Conservation (phyloP, 1,139 yeast genomes). For the Yamadazyma triangularis region DNA sequence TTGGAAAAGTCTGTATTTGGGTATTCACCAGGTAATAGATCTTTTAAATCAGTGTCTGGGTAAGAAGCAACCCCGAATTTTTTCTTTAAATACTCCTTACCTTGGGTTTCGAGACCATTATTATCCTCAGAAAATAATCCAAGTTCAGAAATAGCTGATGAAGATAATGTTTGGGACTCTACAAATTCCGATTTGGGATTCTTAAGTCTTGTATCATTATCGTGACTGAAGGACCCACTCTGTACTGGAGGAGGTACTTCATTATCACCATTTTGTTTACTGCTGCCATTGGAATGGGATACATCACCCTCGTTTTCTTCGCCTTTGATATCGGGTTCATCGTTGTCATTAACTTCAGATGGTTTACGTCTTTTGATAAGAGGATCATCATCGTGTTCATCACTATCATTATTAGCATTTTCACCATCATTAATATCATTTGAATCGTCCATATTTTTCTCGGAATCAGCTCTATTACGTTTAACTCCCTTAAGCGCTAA, state of each 20-base stretch:
- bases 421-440: conserved; percentile 1
- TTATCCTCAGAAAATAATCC: conserved; percentile 65
- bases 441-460: conserved; percentile 1
- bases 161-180: conserved; percentile 64
- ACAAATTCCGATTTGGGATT: conserved; percentile 82
- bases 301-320: conserved; percentile 2
- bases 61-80: conserved; percentile 87
- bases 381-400: conserved; percentile 5
- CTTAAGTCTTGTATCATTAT: conserved; percentile 56
- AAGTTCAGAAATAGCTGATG: conserved; percentile 57
- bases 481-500: conserved; percentile 1
- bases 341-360: conserved; percentile 5
- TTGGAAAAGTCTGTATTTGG: conserved; percentile 86
- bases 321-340: conserved; percentile 5
- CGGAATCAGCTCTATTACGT: conserved; percentile 2
- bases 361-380: conserved; percentile 1
- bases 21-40: conserved; percentile 77
- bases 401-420: conserved; percentile 5
- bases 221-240: conserved; percentile 42
- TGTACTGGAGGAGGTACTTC: conserved; percentile 51
- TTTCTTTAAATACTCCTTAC: conserved; percentile 67
- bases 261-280: no score
- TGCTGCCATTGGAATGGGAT: no score
- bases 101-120: conserved; percentile 51
- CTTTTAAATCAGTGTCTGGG: conserved; percentile 74